phyloP scores from a whole-genome alignment of 1,139 yeast species.

The Tardiomyces depauwii region DNA sequence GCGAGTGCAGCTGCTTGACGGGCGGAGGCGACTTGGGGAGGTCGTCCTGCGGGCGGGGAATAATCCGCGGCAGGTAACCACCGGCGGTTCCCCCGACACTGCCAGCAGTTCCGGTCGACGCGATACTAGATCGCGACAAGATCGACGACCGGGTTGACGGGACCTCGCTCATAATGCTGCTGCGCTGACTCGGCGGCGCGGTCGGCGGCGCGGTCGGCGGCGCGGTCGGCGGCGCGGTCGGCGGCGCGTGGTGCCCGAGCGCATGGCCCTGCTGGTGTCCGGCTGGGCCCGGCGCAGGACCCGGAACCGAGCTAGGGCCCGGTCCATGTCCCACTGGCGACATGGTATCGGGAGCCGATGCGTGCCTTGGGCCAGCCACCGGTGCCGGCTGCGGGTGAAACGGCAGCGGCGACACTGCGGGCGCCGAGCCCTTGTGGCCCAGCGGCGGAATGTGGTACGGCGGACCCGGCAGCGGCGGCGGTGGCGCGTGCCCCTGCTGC shows the following conservation, averaged over 20 bases:
- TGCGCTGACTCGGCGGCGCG: background rate
- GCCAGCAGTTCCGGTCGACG: background rate
- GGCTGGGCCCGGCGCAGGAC: too few relatives aligned
- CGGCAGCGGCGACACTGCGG: constrained; percentile 1
- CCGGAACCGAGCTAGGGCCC: background rate
- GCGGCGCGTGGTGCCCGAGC: too few relatives aligned
- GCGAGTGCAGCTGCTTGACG: constrained; percentile 3
- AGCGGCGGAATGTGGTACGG: background rate
- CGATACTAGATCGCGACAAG: background rate
- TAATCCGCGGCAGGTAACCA: constrained; percentile 8
- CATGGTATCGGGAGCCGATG: background rate
- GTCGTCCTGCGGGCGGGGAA: constrained; percentile 11
- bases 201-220: too few relatives aligned
- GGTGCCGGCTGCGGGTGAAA: background rate
- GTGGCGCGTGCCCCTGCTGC: background rate
- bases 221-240: too few relatives aligned
- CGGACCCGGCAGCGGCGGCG: constrained; percentile 1
- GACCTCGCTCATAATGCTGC: background rate
- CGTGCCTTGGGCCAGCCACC: background rate
- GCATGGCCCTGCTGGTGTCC: too few relatives aligned
- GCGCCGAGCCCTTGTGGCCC: constrained; percentile 6
- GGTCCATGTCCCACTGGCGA: background rate
- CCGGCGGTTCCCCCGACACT: background rate
- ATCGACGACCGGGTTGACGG: background rate
- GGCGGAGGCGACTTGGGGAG: constrained; percentile 1